Evolutionary conservation across 345 rosid species (phyloP), one percentile per base, ranked within the genome.

Genomic region (Combretum micranthum): DNA sequence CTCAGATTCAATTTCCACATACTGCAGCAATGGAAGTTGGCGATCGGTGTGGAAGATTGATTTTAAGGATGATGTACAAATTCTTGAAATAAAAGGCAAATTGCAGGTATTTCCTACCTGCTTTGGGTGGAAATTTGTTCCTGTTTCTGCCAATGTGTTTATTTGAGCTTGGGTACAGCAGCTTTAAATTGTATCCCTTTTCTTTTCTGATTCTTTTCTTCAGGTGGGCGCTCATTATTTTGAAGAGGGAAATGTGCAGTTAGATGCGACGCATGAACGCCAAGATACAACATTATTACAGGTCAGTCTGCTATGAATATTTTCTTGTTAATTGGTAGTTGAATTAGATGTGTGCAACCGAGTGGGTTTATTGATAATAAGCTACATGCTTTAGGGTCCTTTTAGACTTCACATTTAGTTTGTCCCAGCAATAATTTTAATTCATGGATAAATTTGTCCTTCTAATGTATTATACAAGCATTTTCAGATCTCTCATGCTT

Each of bases 241-340:
- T 69, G 99, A 93, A 69, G 97, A 93, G 79, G 97, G 99, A 61
- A 93, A 93, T 81, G 99, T 93, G 64, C 96, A 93, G 69, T 74
- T 90, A 77, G 96, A 87, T 66, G 87, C 99, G 46, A 80, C 79
- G 65, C 83, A 90, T 63, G 97, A 89, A 61, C 85, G 88, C 63
- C 70, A 78, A 70, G 97, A 93, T 72, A 77, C 85, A 20, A 83
- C 97, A 45, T 72, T 89, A 10, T 78, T 93, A 76, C 99, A 88
- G n/a, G 98, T 92, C 47, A 39, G 18, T 54, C 56, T 42, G 45
- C 22, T 49, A 44, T 18, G 25, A 37, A 23, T 21, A 25, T 20
- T 46, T 18, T 20, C 12, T 6, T 42, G 21, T 50, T 56, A 19
- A 22, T 21, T 17, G 10, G 21, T 15, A 21, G 53, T 23, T 51